Conservation (phyloP, 441 rosid genomes). For the Flueggea neowawraea region DNA sequence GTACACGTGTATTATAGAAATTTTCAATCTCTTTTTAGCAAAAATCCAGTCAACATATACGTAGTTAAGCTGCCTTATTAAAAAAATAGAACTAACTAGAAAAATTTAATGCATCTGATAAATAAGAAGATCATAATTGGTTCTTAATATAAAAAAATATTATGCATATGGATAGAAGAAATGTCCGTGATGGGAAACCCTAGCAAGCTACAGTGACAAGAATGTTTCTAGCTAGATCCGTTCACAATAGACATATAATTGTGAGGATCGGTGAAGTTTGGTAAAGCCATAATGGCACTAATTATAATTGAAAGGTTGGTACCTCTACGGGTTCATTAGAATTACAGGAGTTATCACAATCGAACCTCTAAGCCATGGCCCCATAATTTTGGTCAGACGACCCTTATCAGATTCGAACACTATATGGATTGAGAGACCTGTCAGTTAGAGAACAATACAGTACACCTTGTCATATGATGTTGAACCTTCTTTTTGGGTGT, state of each 20-base stretch:
- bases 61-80: no score
- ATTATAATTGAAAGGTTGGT: conserved; percentile 1
- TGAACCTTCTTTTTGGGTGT: not conserved
- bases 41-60: no score
- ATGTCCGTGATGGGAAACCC: not conserved
- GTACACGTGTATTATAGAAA: no score
- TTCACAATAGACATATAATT: not conserved
- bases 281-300: conserved; percentile 23
- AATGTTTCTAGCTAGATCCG: not conserved
- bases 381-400: not conserved
- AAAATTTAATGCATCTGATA: no score
- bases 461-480: not conserved
- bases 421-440: not conserved
- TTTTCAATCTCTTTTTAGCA: no score
- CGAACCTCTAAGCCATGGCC: not conserved
- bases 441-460: not conserved
- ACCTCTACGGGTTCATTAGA: no score
- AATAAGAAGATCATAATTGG: no score
- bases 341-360: conserved; percentile 1
- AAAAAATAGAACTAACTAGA: no score
- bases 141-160: no score
- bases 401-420: not conserved
- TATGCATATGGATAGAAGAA: no score
- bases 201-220: not conserved
- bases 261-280: conserved; percentile 29